Evolutionary conservation across 192 early-diverging fungal species (phyloP), one percentile per base, ranked within the genome.

Genomic region (Phlyctochytrium bullatum): DNA sequence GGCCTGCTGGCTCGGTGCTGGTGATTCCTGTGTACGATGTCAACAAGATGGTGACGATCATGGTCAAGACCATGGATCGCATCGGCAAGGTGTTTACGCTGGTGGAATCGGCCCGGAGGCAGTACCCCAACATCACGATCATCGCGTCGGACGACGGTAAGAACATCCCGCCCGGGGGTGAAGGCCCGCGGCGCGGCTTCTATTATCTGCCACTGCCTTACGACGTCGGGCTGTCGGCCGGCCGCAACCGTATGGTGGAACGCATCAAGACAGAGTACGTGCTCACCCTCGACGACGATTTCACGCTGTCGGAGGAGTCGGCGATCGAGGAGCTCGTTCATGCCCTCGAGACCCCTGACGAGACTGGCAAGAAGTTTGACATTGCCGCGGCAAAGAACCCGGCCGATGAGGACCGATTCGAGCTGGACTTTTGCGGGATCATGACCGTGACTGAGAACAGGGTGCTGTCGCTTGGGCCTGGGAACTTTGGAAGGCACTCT

Each of bases 221-320:
- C 34, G 73, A 75, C 30, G 73, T 72, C n/a, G 73, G 73, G 20
- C 64, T 75, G 24, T 75, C 73, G 36, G 73, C 73, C 2, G 73
- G 73, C 2, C 6, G 73, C n/a, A 75, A 75, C 35, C 52, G 68
- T 10, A 75, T 75, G 73, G 73, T 75, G 1, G 64, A 67, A 10
- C 64, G 64, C 12, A 58, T 75, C 50, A 10, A 34, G n/a, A 75
- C 73, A 34, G 34, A 54, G 32, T 75, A 75, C 64, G 59, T 75
- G 1, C 36, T 75, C 2, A 75, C 73, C 14, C 59, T 75, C 14
- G 73, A 75, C 61, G 73, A 75, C 36, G 73, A 75, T 36, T 75
- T 75, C 36, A 72, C 31, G 10, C 31, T 75, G 12, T 31, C 56
- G n/a, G 17, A 40, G 0, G 59, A 66, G 40, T 27, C 51, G 1